phyloP scores from a whole-genome alignment of 768 basidiomycete species.

The Boletus huronensis region DNA sequence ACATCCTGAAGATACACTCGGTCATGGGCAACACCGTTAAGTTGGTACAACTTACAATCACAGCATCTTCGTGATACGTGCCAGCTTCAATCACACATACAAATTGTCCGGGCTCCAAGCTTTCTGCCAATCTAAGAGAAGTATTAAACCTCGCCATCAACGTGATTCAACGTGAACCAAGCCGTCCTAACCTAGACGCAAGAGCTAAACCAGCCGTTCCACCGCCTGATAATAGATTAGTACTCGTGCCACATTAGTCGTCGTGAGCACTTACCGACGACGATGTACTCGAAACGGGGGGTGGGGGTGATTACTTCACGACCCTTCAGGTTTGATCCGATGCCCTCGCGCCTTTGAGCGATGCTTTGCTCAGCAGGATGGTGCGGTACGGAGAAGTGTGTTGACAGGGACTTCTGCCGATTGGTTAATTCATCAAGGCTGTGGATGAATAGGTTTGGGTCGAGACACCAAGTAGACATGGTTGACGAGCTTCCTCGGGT shows the following conservation, averaged over 20 bases:
- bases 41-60: slow-evolving; percentile 8
- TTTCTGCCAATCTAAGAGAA: slow-evolving; percentile 10
- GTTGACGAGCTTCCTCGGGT: neutral
- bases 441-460: neutral
- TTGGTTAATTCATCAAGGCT: neutral
- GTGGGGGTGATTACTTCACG: neutral
- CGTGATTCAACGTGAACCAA: neutral
- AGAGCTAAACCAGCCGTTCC: slow-evolving; percentile 17
- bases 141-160: neutral
- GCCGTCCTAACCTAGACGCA: slow-evolving; percentile 8
- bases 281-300: slow-evolving; percentile 10
- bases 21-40: neutral
- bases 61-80: slow-evolving; percentile 4
- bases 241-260: neutral
- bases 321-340: neutral
- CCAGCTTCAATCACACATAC: slow-evolving; percentile 21
- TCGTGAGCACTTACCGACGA: slow-evolving; percentile 5
- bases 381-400: neutral
- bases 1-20: slow-evolving; percentile 7
- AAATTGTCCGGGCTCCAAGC: slow-evolving; percentile 9
- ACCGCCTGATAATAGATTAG: slow-evolving; percentile 7
- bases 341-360: neutral
- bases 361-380: neutral
- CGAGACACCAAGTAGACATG: neutral
- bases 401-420: neutral